A percentile compares a stretch with the other conserved stretches of the same genome.
phyloP scores from a whole-genome alignment of 2,329 filamentous ascomycete species.

The Hortaea werneckii region DNA sequence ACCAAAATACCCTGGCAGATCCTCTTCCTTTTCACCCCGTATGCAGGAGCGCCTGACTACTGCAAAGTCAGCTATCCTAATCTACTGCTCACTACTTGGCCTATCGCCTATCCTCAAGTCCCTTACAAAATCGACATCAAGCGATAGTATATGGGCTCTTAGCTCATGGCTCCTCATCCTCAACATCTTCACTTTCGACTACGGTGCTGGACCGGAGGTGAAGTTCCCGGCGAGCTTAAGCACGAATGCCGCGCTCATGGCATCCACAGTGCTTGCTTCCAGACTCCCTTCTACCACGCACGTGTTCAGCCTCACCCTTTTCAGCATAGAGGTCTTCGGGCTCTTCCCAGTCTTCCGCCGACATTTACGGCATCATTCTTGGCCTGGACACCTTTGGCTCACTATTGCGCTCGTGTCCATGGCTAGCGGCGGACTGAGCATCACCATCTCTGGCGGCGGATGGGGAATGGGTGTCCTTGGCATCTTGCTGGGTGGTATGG shows the following conservation, averaged over 20 bases:
- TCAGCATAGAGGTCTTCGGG: conserved; percentile 94
- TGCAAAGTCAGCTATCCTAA: conserved; percentile 82
- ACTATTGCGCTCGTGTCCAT: conserved; percentile 67
- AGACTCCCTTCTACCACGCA: conserved; percentile 82
- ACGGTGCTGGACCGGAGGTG: conserved; percentile 58
- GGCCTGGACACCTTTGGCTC: conserved; percentile 67
- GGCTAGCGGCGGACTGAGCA: conserved; percentile 67
- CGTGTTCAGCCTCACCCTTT: conserved; percentile 89
- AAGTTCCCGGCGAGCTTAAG: conserved; percentile 67
- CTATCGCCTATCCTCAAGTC: conserved; percentile 94
- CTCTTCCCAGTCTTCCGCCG: conserved; percentile 96
- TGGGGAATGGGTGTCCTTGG: conserved; percentile 56
- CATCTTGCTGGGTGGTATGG: conserved; percentile 62
- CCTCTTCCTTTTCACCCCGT: conserved; percentile 39
- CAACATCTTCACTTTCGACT: conserved; percentile 98
- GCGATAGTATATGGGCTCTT: conserved; percentile 95
- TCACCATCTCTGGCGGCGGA: conserved; percentile 44
- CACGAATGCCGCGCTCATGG: conserved; percentile 95
- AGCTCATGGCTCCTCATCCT: conserved; percentile 86
- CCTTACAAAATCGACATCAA: conserved; percentile 83
- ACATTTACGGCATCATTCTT: conserved; percentile 71
- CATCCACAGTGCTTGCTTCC: conserved; percentile 84
- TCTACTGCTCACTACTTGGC: conserved; percentile 84
- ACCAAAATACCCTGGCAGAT: conserved; percentile 26
- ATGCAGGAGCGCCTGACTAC: conserved; percentile 63